Percentiles rank a stretch among this genome's conserved stretches.
phyloP scores from a whole-genome alignment of 2,329 filamentous ascomycete species.

The Pezicula neosporulosa region DNA sequence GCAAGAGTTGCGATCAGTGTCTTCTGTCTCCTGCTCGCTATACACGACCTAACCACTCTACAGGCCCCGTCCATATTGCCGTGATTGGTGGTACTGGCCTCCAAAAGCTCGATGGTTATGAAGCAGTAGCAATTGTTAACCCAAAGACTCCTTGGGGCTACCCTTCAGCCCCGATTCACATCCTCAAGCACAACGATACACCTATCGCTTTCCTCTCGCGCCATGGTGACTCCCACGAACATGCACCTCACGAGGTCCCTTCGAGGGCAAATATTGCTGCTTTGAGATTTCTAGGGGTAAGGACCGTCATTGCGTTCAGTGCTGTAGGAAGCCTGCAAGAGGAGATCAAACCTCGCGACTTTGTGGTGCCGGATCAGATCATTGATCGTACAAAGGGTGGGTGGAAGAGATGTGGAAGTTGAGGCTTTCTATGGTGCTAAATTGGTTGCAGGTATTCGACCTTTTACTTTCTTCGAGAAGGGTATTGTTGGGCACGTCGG shows the following conservation, averaged over 20 bases:
- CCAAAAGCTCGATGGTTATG: constrained; percentile 81
- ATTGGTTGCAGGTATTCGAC: constrained; percentile 56
- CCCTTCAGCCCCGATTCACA: constrained; percentile 72
- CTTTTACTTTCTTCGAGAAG: constrained; percentile 93
- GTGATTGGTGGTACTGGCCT: constrained; percentile 94
- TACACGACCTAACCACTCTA: not conserved
- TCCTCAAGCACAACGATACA: constrained; percentile 80
- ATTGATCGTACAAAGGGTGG: constrained; percentile 90
- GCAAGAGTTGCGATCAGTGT: not conserved
- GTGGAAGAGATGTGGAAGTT: not conserved
- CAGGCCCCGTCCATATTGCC: constrained; percentile 75
- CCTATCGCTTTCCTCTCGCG: constrained; percentile 91
- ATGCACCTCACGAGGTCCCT: constrained; percentile 93
- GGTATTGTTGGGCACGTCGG: constrained; percentile 92
- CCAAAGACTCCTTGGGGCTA: constrained; percentile 84
- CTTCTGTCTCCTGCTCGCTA: not conserved
- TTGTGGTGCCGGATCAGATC: constrained; percentile 92
- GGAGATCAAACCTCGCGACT: constrained; percentile 92
- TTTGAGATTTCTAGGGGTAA: constrained; percentile 84
- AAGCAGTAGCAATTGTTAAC: constrained; percentile 74
- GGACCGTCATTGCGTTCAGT: constrained; percentile 89
- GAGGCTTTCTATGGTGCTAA: not conserved
- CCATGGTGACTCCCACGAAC: constrained; percentile 84
- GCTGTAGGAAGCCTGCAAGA: constrained; percentile 92
- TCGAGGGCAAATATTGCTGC: constrained; percentile 96